phyloP scores from a whole-genome alignment of 345 rosid species.

The Brassica juncea region DNA sequence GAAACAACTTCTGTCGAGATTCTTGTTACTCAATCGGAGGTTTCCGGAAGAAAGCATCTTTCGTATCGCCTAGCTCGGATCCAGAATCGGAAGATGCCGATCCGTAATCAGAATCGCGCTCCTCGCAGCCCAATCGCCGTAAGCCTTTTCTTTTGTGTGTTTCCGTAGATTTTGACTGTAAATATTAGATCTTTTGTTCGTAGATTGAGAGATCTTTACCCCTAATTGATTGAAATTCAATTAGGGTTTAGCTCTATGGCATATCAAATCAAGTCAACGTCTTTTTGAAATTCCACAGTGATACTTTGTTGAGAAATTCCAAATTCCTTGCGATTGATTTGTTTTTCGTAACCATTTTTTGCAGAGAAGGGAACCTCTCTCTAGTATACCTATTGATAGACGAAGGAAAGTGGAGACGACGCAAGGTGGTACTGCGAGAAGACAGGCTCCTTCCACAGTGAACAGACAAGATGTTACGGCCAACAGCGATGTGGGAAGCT shows the following conservation, averaged over 20 bases:
- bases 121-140: slow-evolving; percentile 57
- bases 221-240: neutral
- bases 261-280: neutral
- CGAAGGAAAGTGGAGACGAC: slow-evolving; percentile 54
- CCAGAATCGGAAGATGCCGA: slow-evolving; percentile 15
- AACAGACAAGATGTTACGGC: slow-evolving; percentile 54
- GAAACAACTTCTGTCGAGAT: neutral
- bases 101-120: slow-evolving; percentile 35
- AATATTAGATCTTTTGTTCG: neutral
- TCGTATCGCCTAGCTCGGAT: slow-evolving; percentile 7
- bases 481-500: slow-evolving; percentile 44
- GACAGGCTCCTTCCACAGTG: slow-evolving; percentile 56
- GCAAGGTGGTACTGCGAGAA: slow-evolving; percentile 44
- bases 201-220: neutral
- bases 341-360: slow-evolving; percentile 10
- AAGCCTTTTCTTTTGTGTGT: slow-evolving; percentile 4
- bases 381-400: slow-evolving; percentile 64
- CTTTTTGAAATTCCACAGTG: neutral
- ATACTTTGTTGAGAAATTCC: neutral
- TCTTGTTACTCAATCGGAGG: slow-evolving; percentile 14
- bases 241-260: neutral
- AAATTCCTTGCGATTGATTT: neutral
- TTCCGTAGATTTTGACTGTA: neutral
- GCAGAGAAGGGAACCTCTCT: slow-evolving; percentile 59
- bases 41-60: neutral